Base-by-base conservation (phyloP, 192 early-diverging fungal genomes). In the Funneliformis mosseae region DNA sequence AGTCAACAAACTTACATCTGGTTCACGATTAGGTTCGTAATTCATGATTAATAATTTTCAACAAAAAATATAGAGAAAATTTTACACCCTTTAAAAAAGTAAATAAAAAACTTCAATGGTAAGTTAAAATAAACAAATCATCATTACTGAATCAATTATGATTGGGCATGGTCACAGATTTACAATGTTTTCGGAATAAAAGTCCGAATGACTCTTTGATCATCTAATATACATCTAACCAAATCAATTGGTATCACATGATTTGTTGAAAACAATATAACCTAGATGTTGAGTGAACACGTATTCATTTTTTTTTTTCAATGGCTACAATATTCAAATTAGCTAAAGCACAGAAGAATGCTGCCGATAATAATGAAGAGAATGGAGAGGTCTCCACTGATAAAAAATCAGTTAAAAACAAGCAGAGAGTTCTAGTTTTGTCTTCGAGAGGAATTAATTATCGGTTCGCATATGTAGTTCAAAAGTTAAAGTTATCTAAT, bases 391-490 rank as follows among this genome's bases (percentile, higher is more conserved):
- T 77, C 21, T 60, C 48, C 18, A 86, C 90, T 67, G 84, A 83
- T 27, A 89, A 90, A 76, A 85, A 87, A 63, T 80, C 83, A 66
- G 84, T 85, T 75, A 94, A 89, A 73, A 96, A 97, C 86, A 97
- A 96, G 84, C 96, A 99, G 84, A 88, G 97, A 55, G 94, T 98
- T 18, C 87, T 99, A 61, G 80, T 96, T 64, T 87, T 98, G 38
- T 93, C 95, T 68, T 97, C 96, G 48, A 90, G 97, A 38, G 97
- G 97, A 69, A 93, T 96, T 77, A 94, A 86, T 61, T 90, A 88
- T 81, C 89, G 95, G 93, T 95, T 90, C 77, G 82, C 41, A 14
- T 59, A 70, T 48, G n/a, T n/a, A n/a, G n/a, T n/a, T n/a, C n/a
- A 74, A 79, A 55, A 61, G 43, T 27, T 48, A 61, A 27, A 3